Evolutionary conservation across 345 rosid species (phyloP).

Genomic region (Pistacia integerrima): DNA sequence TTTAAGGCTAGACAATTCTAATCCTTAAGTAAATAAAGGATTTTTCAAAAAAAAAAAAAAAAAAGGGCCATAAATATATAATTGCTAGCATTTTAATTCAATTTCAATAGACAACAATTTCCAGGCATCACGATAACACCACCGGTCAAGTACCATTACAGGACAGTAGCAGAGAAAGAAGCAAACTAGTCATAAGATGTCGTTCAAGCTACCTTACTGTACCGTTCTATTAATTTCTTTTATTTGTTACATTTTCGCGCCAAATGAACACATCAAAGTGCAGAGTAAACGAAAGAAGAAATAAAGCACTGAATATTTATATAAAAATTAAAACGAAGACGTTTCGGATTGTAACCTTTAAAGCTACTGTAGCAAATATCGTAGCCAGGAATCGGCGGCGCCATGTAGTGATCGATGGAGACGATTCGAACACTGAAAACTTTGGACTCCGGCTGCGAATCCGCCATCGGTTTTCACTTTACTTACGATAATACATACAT

Average conservation of each 20-base stretch:
- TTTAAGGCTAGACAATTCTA: too few relatives aligned
- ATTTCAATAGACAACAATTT: too few relatives aligned
- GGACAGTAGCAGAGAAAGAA: too few relatives aligned
- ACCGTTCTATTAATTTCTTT: background rate
- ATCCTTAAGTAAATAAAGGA: conserved; percentile 28
- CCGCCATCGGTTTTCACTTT: conserved; percentile 36
- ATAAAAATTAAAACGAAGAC: background rate
- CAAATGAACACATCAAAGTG: background rate
- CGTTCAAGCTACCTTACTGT: background rate
- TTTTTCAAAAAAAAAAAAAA: background rate
- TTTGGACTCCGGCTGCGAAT: conserved; percentile 48
- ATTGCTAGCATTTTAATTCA: too few relatives aligned
- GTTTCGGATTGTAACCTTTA: conserved; percentile 51
- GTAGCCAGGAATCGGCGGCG: conserved; percentile 71
- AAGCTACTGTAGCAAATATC: conserved; percentile 83
- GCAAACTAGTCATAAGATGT: background rate
- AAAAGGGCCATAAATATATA: too few relatives aligned
- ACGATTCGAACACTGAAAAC: conserved; percentile 83
- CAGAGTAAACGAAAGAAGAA: background rate
- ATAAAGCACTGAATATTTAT: too few relatives aligned
- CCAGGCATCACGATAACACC: too few relatives aligned
- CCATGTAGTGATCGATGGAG: conserved; percentile 80
- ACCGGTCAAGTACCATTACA: too few relatives aligned
- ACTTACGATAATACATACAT: background rate
- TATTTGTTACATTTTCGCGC: background rate